Evolutionary conservation across 2,329 filamentous ascomycete species (phyloP), one percentile per base, ranked within the genome.

Genomic region (Colletotrichum melonis): DNA sequence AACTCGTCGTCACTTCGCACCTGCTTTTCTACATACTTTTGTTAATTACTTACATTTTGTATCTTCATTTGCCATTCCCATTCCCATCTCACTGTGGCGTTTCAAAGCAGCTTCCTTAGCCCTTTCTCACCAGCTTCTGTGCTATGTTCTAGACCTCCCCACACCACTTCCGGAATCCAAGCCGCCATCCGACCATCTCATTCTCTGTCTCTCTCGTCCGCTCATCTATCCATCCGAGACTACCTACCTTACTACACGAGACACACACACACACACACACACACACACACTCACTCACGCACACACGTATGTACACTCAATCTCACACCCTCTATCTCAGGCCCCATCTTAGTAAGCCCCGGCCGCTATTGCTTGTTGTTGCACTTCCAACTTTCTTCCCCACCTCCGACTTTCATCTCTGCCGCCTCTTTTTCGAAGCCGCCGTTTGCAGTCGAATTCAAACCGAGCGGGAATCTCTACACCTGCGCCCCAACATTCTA

Each of bases 361-460:
- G 46, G 24, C 16, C 46, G 19, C 35, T 63, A 14, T 56, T 57
- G 55, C 71, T 60, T 62, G 46, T 64, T 46, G 49, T 73, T 49
- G 58, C 71, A 52, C 67, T 65, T 52, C 3, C 56, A 71, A 62
- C 35, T 30, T 56, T 7, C 28, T 22, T 28, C 5, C 11, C 63
- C 16, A 24, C 54, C 30, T 8, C 32, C 57, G 30, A 22, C 7
- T 6, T 30, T 56, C 22, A 24, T 38, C 26, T 65, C 26, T 58
- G 19, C 67, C 46, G 58, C 26, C 30, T 68, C 42, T 42, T 63
- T 58, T 19, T 72, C 59, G 38, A 63, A 59, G 66, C n/a, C 59
- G 67, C 70, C 62, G 71, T 57, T 73, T 73, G 71, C 71, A 73
- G 71, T 56, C 35, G 67, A 66, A 32, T 22, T n/a, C 56, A 38